These are phyloP conservation scores for Dioscorea dumetorum DNA, from an alignment of 106 monocot species.

Conservation along the genomic window DNA sequence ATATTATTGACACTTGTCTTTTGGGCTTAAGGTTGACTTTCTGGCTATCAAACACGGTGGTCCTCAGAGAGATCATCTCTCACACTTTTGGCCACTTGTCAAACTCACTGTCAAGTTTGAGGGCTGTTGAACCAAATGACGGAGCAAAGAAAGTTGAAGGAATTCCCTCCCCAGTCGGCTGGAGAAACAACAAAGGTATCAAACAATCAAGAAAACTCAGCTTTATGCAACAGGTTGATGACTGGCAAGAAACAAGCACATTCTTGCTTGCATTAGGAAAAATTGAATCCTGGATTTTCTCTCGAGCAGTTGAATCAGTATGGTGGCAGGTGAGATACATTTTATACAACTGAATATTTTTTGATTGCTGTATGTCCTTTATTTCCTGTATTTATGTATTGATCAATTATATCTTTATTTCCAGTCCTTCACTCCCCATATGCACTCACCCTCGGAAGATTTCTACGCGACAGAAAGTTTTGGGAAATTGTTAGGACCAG, in stretches of 20 bases:
- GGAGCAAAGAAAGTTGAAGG: constrained; percentile 32
- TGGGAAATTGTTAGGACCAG: constrained; percentile 39
- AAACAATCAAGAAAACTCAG: constrained; percentile 25
- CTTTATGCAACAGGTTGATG: constrained; percentile 39
- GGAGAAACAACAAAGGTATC: constrained; percentile 18
- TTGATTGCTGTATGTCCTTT: background rate
- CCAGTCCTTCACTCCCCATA: constrained; percentile 79
- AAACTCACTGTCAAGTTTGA: constrained; percentile 23
- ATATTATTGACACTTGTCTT: background rate
- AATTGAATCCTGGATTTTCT: constrained; percentile 97
- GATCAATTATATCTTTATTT: constrained; percentile 4
- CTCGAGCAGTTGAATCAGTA: constrained; percentile 86
- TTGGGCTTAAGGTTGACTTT: constrained; percentile 69
- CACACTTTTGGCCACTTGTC: constrained; percentile 69
- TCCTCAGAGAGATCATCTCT: constrained; percentile 72
- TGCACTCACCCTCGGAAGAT: constrained; percentile 72
- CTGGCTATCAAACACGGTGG: constrained; percentile 90
- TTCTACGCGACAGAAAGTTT: constrained; percentile 17
- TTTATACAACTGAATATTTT: background rate
- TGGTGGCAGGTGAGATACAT: constrained; percentile 92
- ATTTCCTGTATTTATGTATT: background rate
- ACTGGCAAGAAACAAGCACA: constrained; percentile 82
- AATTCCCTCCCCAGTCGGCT: constrained; percentile 19
- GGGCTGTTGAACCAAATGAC: constrained; percentile 43
- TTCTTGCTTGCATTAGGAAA: constrained; percentile 68